Evolutionary conservation across 805 yeast genomes (phyloP).

Genomic region (Komagataella pseudopastoris): DNA sequence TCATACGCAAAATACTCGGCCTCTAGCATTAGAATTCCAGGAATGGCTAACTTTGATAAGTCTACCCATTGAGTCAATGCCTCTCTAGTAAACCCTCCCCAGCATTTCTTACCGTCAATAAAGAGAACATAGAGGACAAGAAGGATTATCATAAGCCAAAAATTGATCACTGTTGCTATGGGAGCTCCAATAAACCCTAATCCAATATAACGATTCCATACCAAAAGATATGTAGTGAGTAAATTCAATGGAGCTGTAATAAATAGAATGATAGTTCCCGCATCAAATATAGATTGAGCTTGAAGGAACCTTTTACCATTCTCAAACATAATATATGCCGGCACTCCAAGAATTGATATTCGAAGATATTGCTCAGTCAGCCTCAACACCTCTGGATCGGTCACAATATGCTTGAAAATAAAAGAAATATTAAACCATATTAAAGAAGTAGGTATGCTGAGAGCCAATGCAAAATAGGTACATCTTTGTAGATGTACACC

Average conservation of each 20-base stretch:
- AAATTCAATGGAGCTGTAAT: slow-evolving; percentile 66
- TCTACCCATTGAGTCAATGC: slow-evolving; percentile 23
- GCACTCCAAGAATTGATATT: slow-evolving; percentile 51
- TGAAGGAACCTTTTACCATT: slow-evolving; percentile 63
- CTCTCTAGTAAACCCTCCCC: slow-evolving; percentile 42
- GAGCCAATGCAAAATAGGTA: slow-evolving; percentile 42
- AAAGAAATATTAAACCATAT: slow-evolving; percentile 50
- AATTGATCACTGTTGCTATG: slow-evolving; percentile 53
- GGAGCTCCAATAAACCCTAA: slow-evolving; percentile 72
- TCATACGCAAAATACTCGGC: slow-evolving; percentile 48
- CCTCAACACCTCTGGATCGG: slow-evolving; percentile 27
- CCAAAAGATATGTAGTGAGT: slow-evolving; percentile 48
- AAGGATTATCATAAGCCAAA: slow-evolving; percentile 53
- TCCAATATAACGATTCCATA: slow-evolving; percentile 34
- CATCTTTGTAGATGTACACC: slow-evolving; percentile 62
- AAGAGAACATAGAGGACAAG: slow-evolving; percentile 39
- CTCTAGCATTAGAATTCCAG: slow-evolving; percentile 40
- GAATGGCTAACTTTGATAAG: slow-evolving; percentile 31
- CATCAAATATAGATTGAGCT: slow-evolving; percentile 71
- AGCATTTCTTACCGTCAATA: slow-evolving; percentile 55
- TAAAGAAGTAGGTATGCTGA: slow-evolving; percentile 43
- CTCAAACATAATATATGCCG: slow-evolving; percentile 60
- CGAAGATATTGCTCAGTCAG: slow-evolving; percentile 47
- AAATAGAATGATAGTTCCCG: slow-evolving; percentile 54
- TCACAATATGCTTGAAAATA: slow-evolving; percentile 29